phyloP scores from a whole-genome alignment of 768 basidiomycete species.

The Tulasnella sp. region DNA sequence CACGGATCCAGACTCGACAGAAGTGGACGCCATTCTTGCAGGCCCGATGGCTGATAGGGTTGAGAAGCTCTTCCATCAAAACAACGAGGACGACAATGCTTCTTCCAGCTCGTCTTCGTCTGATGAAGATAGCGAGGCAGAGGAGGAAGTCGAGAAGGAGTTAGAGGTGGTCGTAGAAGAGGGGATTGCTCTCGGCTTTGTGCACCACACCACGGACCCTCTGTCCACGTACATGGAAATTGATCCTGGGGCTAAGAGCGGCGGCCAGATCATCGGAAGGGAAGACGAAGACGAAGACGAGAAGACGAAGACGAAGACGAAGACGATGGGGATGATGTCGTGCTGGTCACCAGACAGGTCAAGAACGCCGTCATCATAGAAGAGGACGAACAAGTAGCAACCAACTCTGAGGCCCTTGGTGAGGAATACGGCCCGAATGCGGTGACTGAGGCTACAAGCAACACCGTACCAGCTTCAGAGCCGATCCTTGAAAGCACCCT shows the following conservation, averaged over 20 bases:
- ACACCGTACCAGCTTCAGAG: too few relatives aligned
- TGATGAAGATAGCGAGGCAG: slow-evolving; percentile 31
- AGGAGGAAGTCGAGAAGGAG: slow-evolving; percentile 42
- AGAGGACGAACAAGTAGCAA: too few relatives aligned
- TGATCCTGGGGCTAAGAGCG: slow-evolving; percentile 64
- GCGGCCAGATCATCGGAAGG: slow-evolving; percentile 30
- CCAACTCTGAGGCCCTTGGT: too few relatives aligned
- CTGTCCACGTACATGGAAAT: slow-evolving; percentile 41
- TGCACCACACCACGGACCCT: slow-evolving; percentile 39
- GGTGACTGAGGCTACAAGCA: too few relatives aligned
- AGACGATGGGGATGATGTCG: not conserved
- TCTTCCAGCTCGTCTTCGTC: slow-evolving; percentile 19
- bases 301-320: slow-evolving; percentile 21
- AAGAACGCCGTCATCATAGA: too few relatives aligned
- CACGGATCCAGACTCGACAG: slow-evolving; percentile 27
- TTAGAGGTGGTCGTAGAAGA: slow-evolving; percentile 31
- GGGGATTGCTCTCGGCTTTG: slow-evolving; percentile 26
- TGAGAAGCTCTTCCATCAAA: slow-evolving; percentile 44
- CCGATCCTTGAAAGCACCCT: too few relatives aligned
- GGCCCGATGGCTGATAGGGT: slow-evolving; percentile 64
- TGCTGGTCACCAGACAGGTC: not conserved
- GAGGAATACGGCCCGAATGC: too few relatives aligned
- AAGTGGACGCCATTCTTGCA: slow-evolving; percentile 38
- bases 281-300: slow-evolving; percentile 29
- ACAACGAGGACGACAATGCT: slow-evolving; percentile 19